Evolutionary conservation across 768 basidiomycete genomes (phyloP), one percentile per base, ranked within the genome.

Genomic region (Coprinopsis sp.): DNA sequence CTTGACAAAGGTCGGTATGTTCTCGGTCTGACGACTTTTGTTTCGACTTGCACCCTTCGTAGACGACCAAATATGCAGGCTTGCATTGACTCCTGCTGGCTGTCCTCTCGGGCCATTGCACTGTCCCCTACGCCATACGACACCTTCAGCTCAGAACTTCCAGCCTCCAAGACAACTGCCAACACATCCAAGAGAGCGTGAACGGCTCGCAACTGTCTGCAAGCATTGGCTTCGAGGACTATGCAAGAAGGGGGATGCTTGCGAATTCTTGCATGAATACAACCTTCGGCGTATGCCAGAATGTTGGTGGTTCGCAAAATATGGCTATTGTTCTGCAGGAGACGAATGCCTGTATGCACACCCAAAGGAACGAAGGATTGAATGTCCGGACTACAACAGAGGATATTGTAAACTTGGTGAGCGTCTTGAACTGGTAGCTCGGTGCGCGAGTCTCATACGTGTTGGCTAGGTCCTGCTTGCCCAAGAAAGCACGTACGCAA

Each of bases 231-330:
- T 99, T 33, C 81, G 96, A 47, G 96, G 96, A 12, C 75, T 99
- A 14, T 98, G 96, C 69, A 98, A 98, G 71, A 98, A 98, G 65
- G 95, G 93, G 44, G 89, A 94, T 61, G 85, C 87, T 21, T 99
- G 96, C 70, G 96, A 98, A 69, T 99, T 98, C 66, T 76, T 98
- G 61, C 96, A 99, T 68, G 96, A 98, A 70, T 99, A 97, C 72
- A 96, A 98, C 63, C 77, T 99, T 41, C 72, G 96, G 49, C 85
- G 91, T 51, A 98, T 98, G 94, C 96, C 96, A 5, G 91, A 97
- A 63, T 98, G 96, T 59, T 96, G 92, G 86, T 98, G 93, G 93
- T 97, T 84, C 64, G 91, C 91, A 42, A 96, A 95, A 65, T 94
- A 92, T 58, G 96, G 96, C 13, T 98, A 93, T 65, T 98, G 96